phyloP scores from a whole-genome alignment of 2,329 filamentous ascomycete species.

The Aspergillus ochraceoroseus region DNA sequence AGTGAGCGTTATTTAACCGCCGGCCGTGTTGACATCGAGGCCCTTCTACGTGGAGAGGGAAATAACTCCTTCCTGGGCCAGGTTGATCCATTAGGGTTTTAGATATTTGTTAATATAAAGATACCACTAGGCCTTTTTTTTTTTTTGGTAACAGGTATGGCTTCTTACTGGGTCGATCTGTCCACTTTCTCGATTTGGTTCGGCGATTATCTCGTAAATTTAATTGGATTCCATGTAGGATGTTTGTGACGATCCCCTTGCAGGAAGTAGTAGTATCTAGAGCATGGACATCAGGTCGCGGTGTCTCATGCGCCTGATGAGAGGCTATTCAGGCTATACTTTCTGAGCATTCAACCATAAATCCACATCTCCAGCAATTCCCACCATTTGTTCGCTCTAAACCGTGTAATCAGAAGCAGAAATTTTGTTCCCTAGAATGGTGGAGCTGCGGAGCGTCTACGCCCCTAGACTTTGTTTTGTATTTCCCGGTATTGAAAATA shows the following conservation, averaged over 20 bases:
- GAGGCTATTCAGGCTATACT: too few species aligned
- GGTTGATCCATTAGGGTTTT: slow-evolving; percentile 45
- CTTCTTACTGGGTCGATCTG: too few species aligned
- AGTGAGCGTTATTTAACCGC: slow-evolving; percentile 80
- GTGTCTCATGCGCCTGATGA: not conserved
- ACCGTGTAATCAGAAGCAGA: not conserved
- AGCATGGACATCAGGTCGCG: not conserved
- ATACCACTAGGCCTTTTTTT: slow-evolving; percentile 5
- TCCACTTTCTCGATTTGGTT: too few species aligned
- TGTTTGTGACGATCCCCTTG: too few species aligned
- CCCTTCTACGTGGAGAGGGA: slow-evolving; percentile 59
- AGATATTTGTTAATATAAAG: slow-evolving; percentile 12
- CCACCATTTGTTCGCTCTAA: not conserved
- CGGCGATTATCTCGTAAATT: too few species aligned
- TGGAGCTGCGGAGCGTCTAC: too few species aligned
- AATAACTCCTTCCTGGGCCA: slow-evolving; percentile 63
- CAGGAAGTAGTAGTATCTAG: too few species aligned
- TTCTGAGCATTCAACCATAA: not conserved
- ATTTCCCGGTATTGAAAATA: too few species aligned
- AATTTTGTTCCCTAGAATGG: too few species aligned
- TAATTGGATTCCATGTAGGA: too few species aligned
- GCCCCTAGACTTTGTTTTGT: too few species aligned
- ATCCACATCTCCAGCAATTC: not conserved
- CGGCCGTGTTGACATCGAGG: slow-evolving; percentile 69
- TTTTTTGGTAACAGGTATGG: too few species aligned